Evolutionary conservation across 2,329 filamentous ascomycete genomes (phyloP), one percentile per base, ranked within the genome.

Genomic region (Hypoxylon sp.): DNA sequence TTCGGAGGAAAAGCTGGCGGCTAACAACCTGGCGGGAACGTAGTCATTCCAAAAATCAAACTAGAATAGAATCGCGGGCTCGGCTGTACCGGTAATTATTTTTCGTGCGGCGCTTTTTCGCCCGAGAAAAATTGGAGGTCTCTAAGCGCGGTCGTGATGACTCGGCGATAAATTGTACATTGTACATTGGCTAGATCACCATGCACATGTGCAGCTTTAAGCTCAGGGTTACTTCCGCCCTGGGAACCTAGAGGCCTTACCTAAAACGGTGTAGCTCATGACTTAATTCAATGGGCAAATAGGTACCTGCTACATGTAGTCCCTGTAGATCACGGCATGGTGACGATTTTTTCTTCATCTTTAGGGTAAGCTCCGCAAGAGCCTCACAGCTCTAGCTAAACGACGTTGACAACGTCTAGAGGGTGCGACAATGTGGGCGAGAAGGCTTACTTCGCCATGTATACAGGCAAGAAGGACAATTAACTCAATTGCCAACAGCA

Each of bases 391-490:
- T 35, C 48, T 50, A 26, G 50, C 42, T 39, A 24, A 35, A 24
- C 42, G 42, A 46, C 22, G 24, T 33, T 24, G 14, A 59, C 35
- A 31, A 39, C 57, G 39, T 42, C 31, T 9, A 14, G 22, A 51
- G 26, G 55, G 22, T 50, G 39, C 58, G 46, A 66, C 46, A 33
- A 78, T 78, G 77, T 77, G 76, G 76, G 59, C 74, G 57, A 73
- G 69, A 37, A 73, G 74, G 60, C 61, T 77, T 65, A 72, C 59
- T 63, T 51, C 71, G 55, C 69, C 69, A 26, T 61, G 50, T 61
- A 59, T 74, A 66, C 70, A 66, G 59, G 54, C 59, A 35, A 71
- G 54, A 48, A 67, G 67, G 46, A 50, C 51, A 42, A 50, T 61
- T 51, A 14, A 51, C 31, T 65, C 67, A 54, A 53, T 63, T 50